Evolutionary conservation across 495 filamentous ascomycete species (phyloP).

Genomic region (Annulohypoxylon nitens): DNA sequence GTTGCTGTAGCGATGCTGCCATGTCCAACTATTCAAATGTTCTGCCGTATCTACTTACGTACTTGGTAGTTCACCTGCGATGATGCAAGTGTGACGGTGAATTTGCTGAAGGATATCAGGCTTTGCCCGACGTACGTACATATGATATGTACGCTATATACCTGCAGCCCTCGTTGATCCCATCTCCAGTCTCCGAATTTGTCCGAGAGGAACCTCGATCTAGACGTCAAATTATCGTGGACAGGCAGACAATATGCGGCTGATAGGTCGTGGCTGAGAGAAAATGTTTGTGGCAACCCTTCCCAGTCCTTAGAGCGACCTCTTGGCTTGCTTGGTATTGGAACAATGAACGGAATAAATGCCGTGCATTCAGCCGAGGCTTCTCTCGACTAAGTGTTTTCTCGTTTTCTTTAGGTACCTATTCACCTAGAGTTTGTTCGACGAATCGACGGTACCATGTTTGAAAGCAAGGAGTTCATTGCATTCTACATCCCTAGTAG

Average conservation of each 20-base stretch:
- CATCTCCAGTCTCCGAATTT: constrained; percentile 16
- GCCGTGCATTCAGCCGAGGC: constrained; percentile 16
- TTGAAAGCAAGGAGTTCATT: not conserved
- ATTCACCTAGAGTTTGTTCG: not conserved
- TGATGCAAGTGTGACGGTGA: constrained; percentile 15
- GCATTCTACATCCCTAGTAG: not conserved
- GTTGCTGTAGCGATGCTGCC: not conserved
- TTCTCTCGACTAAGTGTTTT: not conserved
- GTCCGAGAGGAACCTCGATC: constrained; percentile 9
- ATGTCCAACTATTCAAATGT: not conserved
- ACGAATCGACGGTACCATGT: not conserved
- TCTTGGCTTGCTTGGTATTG: constrained; percentile 9
- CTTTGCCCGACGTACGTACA: constrained; percentile 1
- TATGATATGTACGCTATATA: not conserved
- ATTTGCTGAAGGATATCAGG: constrained; percentile 21
- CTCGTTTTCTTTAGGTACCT: not conserved
- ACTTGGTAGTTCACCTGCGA: not conserved
- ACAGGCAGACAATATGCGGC: constrained; percentile 13
- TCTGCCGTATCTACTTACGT: not conserved
- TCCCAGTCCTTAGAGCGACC: not conserved
- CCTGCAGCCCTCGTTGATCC: not conserved
- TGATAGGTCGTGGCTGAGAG: constrained; percentile 26
- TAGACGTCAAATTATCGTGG: constrained; percentile 4
- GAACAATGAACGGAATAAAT: constrained; percentile 1
- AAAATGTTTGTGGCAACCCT: not conserved